A percentile compares a stretch with the other conserved stretches of the same genome.
These are phyloP conservation scores for Irpex lacteus DNA, from an alignment of 1,284 basidiomycete genomes.

Conservation along the genomic window DNA sequence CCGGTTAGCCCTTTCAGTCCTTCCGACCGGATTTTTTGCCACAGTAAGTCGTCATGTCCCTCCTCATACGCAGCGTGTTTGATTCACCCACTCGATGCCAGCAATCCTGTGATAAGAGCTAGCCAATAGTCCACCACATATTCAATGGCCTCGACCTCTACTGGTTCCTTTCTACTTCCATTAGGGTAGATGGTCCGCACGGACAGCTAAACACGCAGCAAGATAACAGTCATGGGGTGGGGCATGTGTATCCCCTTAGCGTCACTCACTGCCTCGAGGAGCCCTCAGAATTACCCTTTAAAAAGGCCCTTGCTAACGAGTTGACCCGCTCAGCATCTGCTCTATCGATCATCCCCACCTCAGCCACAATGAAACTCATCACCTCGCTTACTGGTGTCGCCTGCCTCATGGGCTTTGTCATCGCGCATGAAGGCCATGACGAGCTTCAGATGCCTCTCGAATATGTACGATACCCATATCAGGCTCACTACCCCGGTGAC, in stretches of 20 bases:
- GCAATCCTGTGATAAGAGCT: conserved; percentile 7
- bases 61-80: neutral
- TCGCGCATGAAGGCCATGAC: conserved; percentile 41
- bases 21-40: neutral
- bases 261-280: conserved; percentile 13
- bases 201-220: conserved; percentile 3
- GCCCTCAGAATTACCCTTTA: conserved; percentile 1
- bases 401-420: conserved; percentile 14
- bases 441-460: conserved; percentile 57
- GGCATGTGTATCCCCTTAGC: conserved; percentile 13
- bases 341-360: neutral
- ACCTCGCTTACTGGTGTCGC: conserved; percentile 12
- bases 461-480: conserved; percentile 62
- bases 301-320: conserved; percentile 1
- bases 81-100: neutral
- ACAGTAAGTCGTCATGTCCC: neutral
- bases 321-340: neutral
- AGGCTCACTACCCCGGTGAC: conserved; percentile 49
- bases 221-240: conserved; percentile 16
- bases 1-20: neutral
- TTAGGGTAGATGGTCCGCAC: conserved; percentile 1
- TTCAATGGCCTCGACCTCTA: conserved; percentile 1
- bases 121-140: conserved; percentile 1
- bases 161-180: conserved; percentile 1
- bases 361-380: conserved; percentile 20